These are phyloP conservation scores for Apodospora peruviana DNA, from an alignment of 495 filamentous ascomycete species.

Conservation along the genomic window DNA sequence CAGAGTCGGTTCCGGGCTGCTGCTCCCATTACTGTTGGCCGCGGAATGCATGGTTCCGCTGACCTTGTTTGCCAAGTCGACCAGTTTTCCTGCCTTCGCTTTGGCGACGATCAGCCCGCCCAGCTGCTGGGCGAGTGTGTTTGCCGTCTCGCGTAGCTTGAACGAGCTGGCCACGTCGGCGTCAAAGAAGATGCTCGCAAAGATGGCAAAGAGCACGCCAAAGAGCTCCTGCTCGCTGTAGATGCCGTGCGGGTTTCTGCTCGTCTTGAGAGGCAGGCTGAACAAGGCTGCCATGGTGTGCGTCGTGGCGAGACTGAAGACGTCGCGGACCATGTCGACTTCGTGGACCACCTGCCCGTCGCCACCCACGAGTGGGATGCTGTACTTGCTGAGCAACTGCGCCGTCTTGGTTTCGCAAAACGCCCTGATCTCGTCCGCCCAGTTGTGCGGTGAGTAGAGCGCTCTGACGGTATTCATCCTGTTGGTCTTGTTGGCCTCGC, in stretches of 20 bases:
- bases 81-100: conserved; percentile 48
- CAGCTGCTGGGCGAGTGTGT: conserved; percentile 53
- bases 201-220: conserved; percentile 59
- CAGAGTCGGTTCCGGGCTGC: conserved; percentile 46
- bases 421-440: conserved; percentile 49
- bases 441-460: conserved; percentile 47
- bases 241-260: conserved; percentile 55
- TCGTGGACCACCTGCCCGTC: conserved; percentile 27
- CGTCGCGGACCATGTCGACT: conserved; percentile 64
- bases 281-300: conserved; percentile 61
- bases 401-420: conserved; percentile 57
- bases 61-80: conserved; percentile 39
- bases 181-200: conserved; percentile 41
- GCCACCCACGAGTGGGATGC: conserved; percentile 38
- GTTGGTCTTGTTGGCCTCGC: conserved; percentile 31
- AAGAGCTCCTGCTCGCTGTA: conserved; percentile 70
- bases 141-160: conserved; percentile 51
- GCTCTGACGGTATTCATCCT: conserved; percentile 49
- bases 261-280: conserved; percentile 60
- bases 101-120: conserved; percentile 56
- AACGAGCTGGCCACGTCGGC: conserved; percentile 39
- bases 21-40: conserved; percentile 36
- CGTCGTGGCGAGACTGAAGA: conserved; percentile 59
- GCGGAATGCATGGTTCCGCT: conserved; percentile 4
- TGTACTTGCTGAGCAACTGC: conserved; percentile 55